Conservation (phyloP, 169 alveolate species). For the Plasmodium cynomolgi region DNA sequence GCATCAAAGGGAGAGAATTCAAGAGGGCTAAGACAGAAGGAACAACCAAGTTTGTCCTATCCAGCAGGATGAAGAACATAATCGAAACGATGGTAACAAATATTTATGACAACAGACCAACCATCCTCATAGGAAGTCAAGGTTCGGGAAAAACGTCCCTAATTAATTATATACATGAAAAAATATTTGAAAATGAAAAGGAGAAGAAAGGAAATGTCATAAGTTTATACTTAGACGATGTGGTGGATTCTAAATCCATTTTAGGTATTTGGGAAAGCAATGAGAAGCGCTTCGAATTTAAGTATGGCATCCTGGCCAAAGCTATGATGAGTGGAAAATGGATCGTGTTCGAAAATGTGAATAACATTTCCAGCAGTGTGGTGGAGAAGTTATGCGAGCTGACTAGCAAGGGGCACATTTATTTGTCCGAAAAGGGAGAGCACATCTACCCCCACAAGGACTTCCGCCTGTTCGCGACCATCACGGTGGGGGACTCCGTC, state of each 20-base stretch:
- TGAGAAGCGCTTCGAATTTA: slow-evolving; percentile 84
- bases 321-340: slow-evolving; percentile 87
- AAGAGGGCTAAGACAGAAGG: not conserved
- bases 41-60: slow-evolving; percentile 26
- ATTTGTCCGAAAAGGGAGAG: slow-evolving; percentile 79
- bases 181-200: slow-evolving; percentile 30
- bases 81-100: slow-evolving; percentile 24
- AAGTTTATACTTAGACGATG: slow-evolving; percentile 85
- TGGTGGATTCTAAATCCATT: slow-evolving; percentile 84
- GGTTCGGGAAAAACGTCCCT: slow-evolving; percentile 74
- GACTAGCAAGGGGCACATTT: slow-evolving; percentile 76
- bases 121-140: slow-evolving; percentile 54
- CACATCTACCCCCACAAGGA: slow-evolving; percentile 78
- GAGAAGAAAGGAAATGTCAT: slow-evolving; percentile 40
- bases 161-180: slow-evolving; percentile 46
- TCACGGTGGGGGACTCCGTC: slow-evolving; percentile 19
- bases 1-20: slow-evolving; percentile 12
- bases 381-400: slow-evolving; percentile 79
- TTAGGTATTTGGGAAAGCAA: slow-evolving; percentile 87
- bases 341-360: slow-evolving; percentile 86
- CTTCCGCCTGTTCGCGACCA: slow-evolving; percentile 78
- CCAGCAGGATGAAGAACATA: slow-evolving; percentile 17
- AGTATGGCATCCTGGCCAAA: slow-evolving; percentile 83
- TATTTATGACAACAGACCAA: slow-evolving; percentile 60
- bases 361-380: slow-evolving; percentile 82